Percentiles rank a stretch among this genome's conserved stretches.
phyloP scores from a whole-genome alignment of 805 yeast species.

The Wickerhamiella spandovensis region DNA sequence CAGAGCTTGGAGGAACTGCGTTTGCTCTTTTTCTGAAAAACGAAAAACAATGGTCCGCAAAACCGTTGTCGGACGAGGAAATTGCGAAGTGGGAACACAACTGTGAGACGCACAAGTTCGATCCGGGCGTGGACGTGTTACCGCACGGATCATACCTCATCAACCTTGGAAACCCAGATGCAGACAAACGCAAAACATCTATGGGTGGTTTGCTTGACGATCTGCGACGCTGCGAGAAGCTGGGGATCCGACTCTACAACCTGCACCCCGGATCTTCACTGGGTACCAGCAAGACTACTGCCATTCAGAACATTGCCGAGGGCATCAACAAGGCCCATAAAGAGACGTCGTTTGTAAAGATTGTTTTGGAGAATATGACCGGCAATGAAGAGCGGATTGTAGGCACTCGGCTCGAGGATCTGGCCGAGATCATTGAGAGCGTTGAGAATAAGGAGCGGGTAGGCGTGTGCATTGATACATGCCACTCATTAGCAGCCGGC shows the following conservation, averaged over 20 bases:
- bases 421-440: slow-evolving; percentile 57
- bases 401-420: slow-evolving; percentile 69
- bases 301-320: slow-evolving; percentile 56
- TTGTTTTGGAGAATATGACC: slow-evolving; percentile 94
- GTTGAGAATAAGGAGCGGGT: slow-evolving; percentile 72
- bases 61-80: slow-evolving; percentile 56
- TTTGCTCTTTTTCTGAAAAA: slow-evolving; percentile 86
- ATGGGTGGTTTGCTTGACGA: slow-evolving; percentile 75
- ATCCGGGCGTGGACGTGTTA: slow-evolving; percentile 40
- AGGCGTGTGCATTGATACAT: slow-evolving; percentile 95
- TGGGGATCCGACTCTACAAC: slow-evolving; percentile 76
- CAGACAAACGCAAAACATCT: slow-evolving; percentile 63
- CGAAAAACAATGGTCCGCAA: slow-evolving; percentile 85
- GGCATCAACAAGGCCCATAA: slow-evolving; percentile 67
- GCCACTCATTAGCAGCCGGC: slow-evolving; percentile 95
- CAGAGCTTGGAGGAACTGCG: slow-evolving; percentile 51
- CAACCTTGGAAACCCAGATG: slow-evolving; percentile 83
- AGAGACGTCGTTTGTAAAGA: slow-evolving; percentile 65
- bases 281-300: slow-evolving; percentile 51
- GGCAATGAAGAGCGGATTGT: slow-evolving; percentile 79
- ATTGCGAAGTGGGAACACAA: slow-evolving; percentile 47
- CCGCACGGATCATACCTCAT: slow-evolving; percentile 95
- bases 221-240: slow-evolving; percentile 68
- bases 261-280: slow-evolving; percentile 81
- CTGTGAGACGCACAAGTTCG: slow-evolving; percentile 49